Conservation (phyloP, 1,139 yeast genomes). For the Debaryomyces subglobosus region DNA sequence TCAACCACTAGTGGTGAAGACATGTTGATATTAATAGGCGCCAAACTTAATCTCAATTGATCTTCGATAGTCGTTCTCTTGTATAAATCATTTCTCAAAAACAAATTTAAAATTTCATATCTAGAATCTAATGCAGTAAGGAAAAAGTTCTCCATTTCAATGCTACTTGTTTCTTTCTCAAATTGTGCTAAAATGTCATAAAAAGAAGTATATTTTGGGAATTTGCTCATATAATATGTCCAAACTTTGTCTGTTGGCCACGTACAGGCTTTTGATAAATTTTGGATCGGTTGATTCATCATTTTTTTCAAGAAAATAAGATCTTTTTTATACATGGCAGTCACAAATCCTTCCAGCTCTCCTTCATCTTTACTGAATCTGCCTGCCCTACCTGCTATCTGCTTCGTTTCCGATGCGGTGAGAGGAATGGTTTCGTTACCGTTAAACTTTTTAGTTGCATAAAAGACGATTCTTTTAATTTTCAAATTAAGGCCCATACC, state of each 20-base stretch:
- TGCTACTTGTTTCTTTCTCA: slow-evolving; percentile 34
- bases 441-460: slow-evolving; percentile 67
- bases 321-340: slow-evolving; percentile 52
- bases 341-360: slow-evolving; percentile 60
- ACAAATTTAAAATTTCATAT: slow-evolving; percentile 45
- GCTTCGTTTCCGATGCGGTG: slow-evolving; percentile 72
- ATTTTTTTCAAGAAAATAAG: slow-evolving; percentile 45
- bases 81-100: slow-evolving; percentile 37
- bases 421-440: slow-evolving; percentile 57
- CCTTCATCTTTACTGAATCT: slow-evolving; percentile 52
- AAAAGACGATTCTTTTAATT: slow-evolving; percentile 78
- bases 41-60: slow-evolving; percentile 58
- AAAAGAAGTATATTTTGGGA: slow-evolving; percentile 50
- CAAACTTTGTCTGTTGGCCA: slow-evolving; percentile 75
- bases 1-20: slow-evolving; percentile 30
- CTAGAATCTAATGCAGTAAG: slow-evolving; percentile 51
- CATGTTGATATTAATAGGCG: slow-evolving; percentile 50
- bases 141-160: slow-evolving; percentile 32
- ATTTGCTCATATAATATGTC: slow-evolving; percentile 58
- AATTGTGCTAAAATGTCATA: slow-evolving; percentile 51
- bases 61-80: slow-evolving; percentile 46
- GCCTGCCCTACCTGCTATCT: slow-evolving; percentile 97
- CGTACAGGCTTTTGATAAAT: slow-evolving; percentile 57
- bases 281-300: slow-evolving; percentile 49
- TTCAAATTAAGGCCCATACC: slow-evolving; percentile 96